phyloP scores from a whole-genome alignment of 2,329 filamentous ascomycete species.

The Neurospora sp. region DNA sequence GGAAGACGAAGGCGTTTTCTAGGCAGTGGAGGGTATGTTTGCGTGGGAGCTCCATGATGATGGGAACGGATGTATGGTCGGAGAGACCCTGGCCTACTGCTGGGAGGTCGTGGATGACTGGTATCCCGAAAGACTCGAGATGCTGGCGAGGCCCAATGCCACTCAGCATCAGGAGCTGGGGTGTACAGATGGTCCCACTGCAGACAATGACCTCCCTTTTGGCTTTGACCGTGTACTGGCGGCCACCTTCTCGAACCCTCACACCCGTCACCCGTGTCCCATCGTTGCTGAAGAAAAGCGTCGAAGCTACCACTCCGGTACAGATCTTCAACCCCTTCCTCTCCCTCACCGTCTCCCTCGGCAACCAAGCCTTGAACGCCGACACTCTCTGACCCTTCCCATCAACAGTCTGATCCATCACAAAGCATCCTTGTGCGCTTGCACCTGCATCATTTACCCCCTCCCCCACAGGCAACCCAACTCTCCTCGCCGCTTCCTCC shows the following conservation, averaged over 20 bases:
- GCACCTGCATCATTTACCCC: conserved; percentile 21
- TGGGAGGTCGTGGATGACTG: conserved; percentile 12
- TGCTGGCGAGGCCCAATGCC: conserved; percentile 21
- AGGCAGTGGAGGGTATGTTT: conserved; percentile 17
- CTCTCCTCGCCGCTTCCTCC: conserved; percentile 15
- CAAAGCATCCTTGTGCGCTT: conserved; percentile 20
- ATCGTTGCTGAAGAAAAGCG: conserved; percentile 16
- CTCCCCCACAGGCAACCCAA: conserved; percentile 18
- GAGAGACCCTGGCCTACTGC: conserved; percentile 19
- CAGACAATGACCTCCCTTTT: conserved; percentile 23
- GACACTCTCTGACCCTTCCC: conserved; percentile 17
- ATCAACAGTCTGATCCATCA: conserved; percentile 21
- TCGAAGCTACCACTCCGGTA: conserved; percentile 20
- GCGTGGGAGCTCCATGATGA: conserved; percentile 19
- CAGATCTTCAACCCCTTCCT: conserved; percentile 21
- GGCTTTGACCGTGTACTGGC: conserved; percentile 16
- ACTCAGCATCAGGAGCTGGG: conserved; percentile 24
- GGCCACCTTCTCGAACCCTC: conserved; percentile 6
- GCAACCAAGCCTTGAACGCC: conserved; percentile 20
- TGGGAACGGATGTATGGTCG: conserved; percentile 21
- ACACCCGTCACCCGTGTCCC: conserved; percentile 18
- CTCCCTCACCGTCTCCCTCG: conserved; percentile 12
- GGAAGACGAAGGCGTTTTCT: conserved; percentile 11
- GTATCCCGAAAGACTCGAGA: conserved; percentile 14
- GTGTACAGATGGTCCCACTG: conserved; percentile 20